These are phyloP conservation scores for Boechera stricta DNA, from an alignment of 345 rosid species.

Conservation along the genomic window DNA sequence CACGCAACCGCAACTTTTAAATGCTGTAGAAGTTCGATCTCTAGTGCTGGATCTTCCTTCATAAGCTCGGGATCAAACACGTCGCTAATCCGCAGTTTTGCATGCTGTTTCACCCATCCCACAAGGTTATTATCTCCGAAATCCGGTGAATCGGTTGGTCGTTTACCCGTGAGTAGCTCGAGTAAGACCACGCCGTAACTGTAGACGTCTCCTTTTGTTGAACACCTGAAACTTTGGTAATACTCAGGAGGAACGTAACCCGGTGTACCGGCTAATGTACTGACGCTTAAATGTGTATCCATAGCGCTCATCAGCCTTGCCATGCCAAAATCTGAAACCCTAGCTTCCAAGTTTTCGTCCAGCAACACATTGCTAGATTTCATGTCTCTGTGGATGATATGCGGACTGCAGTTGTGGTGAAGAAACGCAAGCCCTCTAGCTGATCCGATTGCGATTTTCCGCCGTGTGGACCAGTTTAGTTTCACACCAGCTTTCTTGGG, in stretches of 20 bases:
- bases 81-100: slow-evolving; percentile 68
- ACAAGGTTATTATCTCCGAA: slow-evolving; percentile 98
- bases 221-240: slow-evolving; percentile 89
- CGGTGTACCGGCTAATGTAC: slow-evolving; percentile 97
- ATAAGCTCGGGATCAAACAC: slow-evolving; percentile 79
- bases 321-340: slow-evolving; percentile 99
- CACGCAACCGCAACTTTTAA: slow-evolving; percentile 77
- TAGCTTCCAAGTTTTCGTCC: slow-evolving; percentile 84
- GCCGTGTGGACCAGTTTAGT: slow-evolving; percentile 80
- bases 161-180: slow-evolving; percentile 84
- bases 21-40: slow-evolving; percentile 81
- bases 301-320: slow-evolving; percentile 85
- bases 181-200: slow-evolving; percentile 94
- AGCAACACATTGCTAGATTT: slow-evolving; percentile 94
- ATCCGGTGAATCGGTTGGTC: slow-evolving; percentile 93
- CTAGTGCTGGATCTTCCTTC: slow-evolving; percentile 73
- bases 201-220: slow-evolving; percentile 93
- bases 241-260: slow-evolving; percentile 99
- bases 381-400: slow-evolving; percentile 96
- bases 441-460: slow-evolving; percentile 87
- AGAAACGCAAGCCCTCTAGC: slow-evolving; percentile 92
- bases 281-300: slow-evolving; percentile 96
- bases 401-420: slow-evolving; percentile 88
- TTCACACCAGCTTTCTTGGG: slow-evolving; percentile 71
- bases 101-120: slow-evolving; percentile 98